phyloP scores from a whole-genome alignment of 306 rosid species.

The Comarum palustre region DNA sequence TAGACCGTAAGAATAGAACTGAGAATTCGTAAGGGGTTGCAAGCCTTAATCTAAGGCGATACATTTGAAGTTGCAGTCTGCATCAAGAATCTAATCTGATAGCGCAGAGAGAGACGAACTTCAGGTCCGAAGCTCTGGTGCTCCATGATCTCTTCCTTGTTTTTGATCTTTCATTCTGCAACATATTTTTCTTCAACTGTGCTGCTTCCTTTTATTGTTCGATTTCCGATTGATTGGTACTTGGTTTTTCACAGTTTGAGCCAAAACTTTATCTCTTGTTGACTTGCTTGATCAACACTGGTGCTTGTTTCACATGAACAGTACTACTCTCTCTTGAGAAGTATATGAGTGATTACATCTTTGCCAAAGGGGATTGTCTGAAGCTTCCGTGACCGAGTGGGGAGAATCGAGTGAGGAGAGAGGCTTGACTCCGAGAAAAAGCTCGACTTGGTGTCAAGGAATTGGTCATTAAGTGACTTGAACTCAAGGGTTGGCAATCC shows the following conservation, averaged over 20 bases:
- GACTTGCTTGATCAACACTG: no score
- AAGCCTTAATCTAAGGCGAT: no score
- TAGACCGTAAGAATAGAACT: no score
- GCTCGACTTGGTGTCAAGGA: constrained; percentile 23
- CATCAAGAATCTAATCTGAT: no score
- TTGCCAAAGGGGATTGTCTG: constrained; percentile 47
- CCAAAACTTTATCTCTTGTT: no score
- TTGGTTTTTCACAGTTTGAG: no score
- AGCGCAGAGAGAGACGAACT: constrained; percentile 26
- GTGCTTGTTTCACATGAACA: neutral
- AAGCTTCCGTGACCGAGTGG: constrained; percentile 26
- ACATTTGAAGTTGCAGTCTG: no score
- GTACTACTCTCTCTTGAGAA: constrained; percentile 14
- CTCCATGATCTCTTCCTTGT: constrained; percentile 13
- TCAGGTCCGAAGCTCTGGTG: constrained; percentile 62
- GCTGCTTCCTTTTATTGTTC: neutral
- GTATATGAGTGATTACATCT: constrained; percentile 27
- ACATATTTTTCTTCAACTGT: constrained; percentile 12
- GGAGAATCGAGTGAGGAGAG: constrained; percentile 39
- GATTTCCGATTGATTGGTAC: no score
- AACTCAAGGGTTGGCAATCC: constrained; percentile 26
- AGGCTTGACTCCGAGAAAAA: constrained; percentile 21
- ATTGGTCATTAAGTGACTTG: constrained; percentile 52
- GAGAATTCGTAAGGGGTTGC: no score
- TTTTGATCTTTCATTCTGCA: neutral